Evolutionary conservation across 2,329 filamentous ascomycete species (phyloP).

Genomic region (Colletotrichum sp.): DNA sequence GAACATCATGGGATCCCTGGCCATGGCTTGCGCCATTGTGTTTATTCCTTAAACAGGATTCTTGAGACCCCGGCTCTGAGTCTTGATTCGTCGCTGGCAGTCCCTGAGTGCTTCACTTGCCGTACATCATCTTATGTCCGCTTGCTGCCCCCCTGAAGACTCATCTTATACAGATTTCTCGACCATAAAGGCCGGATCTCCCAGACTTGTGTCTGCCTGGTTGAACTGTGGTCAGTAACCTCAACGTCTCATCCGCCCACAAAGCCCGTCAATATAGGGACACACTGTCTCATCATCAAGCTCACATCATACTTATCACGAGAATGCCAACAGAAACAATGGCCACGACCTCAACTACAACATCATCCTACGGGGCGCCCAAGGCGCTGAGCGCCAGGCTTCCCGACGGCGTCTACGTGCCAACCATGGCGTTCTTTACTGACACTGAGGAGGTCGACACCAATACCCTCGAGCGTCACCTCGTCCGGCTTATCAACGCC

Average conservation of each 20-base stretch:
- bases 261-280: not conserved
- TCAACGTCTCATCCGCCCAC: not conserved
- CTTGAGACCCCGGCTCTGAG: not conserved
- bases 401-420: conserved; percentile 38
- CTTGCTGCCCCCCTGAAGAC: not conserved
- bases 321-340: not conserved
- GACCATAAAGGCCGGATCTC: not conserved
- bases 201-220: not conserved
- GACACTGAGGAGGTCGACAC: conserved; percentile 36
- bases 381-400: conserved; percentile 5
- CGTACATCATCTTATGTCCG: not conserved
- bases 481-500: conserved; percentile 48
- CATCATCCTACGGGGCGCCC: not conserved
- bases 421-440: conserved; percentile 41
- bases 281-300: not conserved
- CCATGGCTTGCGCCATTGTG: not conserved
- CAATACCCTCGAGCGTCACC: conserved; percentile 34
- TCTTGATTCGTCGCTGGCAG: not conserved
- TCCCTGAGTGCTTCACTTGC: not conserved
- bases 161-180: not conserved
- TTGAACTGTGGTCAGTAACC: not conserved
- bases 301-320: not conserved
- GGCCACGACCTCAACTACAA: not conserved
- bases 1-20: not conserved
- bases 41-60: not conserved